These are phyloP conservation scores for Colletotrichum cuscutae DNA, from an alignment of 2,329 filamentous ascomycete species.

Conservation along the genomic window DNA sequence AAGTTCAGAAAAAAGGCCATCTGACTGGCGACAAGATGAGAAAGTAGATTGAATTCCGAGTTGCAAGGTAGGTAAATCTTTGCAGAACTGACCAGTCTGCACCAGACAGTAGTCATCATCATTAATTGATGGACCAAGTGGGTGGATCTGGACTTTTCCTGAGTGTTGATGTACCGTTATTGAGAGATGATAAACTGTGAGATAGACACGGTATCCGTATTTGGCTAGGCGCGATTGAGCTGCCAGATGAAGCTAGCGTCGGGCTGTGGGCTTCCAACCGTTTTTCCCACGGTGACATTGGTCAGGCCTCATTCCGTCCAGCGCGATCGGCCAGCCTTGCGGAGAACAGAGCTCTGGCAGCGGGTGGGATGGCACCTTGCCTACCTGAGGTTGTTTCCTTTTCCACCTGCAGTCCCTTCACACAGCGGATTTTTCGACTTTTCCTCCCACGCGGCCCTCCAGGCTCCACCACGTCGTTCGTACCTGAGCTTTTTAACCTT, in stretches of 20 bases:
- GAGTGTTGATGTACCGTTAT: neutral
- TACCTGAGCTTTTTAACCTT: constrained; percentile 9
- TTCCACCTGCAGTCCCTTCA: neutral
- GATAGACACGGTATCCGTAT: neutral
- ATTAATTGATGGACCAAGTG: neutral
- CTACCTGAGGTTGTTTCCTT: too few species aligned
- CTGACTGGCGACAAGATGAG: neutral
- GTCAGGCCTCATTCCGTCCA: constrained; percentile 1
- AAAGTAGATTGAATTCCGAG: neutral
- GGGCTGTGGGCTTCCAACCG: neutral
- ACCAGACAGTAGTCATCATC: neutral
- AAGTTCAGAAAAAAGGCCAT: neutral
- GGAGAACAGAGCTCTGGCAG: neutral
- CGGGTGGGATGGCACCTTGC: neutral
- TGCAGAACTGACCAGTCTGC: neutral
- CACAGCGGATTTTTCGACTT: constrained; percentile 7
- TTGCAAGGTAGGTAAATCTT: neutral
- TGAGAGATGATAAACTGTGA: neutral
- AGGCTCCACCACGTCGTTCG: neutral
- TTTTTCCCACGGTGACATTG: constrained; percentile 19
- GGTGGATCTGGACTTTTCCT: neutral
- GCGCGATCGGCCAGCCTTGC: constrained; percentile 9
- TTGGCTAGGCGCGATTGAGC: neutral
- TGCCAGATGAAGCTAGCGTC: constrained; percentile 7
- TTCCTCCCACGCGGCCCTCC: constrained; percentile 8